Conservation (phyloP, 768 basidiomycete genomes). For the Thelephora ganbajun region DNA sequence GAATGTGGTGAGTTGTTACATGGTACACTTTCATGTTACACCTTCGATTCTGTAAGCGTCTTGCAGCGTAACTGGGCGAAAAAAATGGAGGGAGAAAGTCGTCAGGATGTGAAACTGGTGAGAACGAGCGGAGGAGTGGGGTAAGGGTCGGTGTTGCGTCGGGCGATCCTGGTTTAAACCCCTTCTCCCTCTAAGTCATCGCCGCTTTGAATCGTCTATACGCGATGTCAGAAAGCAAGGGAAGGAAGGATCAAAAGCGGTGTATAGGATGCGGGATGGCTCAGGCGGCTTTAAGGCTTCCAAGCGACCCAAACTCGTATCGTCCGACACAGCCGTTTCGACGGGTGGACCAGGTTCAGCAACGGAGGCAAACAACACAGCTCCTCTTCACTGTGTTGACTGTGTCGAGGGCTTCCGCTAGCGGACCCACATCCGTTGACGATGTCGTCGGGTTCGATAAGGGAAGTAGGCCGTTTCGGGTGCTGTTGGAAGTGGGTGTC, state of each 20-base stretch:
- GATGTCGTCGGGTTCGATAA: background rate
- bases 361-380: background rate
- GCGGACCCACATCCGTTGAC: constrained; percentile 3
- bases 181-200: background rate
- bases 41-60: background rate
- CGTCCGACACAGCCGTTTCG: constrained; percentile 32
- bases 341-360: constrained; percentile 1
- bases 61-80: background rate
- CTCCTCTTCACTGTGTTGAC: background rate
- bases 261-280: background rate
- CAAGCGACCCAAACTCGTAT: constrained; percentile 43
- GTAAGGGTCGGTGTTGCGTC: background rate
- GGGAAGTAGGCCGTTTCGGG: constrained; percentile 13
- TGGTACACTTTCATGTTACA: background rate
- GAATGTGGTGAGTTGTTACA: background rate
- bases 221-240: background rate
- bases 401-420: background rate
- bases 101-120: too few relatives aligned
- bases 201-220: background rate
- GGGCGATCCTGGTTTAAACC: background rate
- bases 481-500: constrained; percentile 25
- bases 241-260: background rate
- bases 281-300: constrained; percentile 24
- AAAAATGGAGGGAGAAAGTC: background rate
- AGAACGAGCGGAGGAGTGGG: too few relatives aligned